Conservation (phyloP, 2,329 filamentous ascomycete species). For the Talaromyces sp. region DNA sequence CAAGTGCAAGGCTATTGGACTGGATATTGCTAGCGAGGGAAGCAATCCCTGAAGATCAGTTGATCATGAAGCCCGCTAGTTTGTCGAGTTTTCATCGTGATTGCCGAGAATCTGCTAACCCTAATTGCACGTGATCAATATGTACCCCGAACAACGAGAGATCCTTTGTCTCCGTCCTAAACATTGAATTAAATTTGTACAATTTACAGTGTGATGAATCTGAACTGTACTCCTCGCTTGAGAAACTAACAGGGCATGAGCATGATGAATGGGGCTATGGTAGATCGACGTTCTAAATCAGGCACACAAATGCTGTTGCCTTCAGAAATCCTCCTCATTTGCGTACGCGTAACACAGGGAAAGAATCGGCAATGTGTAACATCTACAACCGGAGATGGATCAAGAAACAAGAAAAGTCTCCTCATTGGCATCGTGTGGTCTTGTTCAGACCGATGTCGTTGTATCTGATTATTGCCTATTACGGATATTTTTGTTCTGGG, state of each 20-base stretch:
- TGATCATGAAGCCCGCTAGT: background rate
- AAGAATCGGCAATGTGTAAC: background rate
- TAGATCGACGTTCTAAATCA: background rate
- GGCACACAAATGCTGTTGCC: conserved; percentile 10
- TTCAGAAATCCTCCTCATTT: background rate
- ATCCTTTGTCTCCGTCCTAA: background rate
- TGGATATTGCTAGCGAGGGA: background rate
- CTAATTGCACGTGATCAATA: background rate
- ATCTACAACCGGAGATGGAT: background rate
- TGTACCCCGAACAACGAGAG: background rate
- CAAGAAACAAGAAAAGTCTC: background rate
- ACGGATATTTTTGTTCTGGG: background rate
- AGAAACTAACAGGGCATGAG: background rate
- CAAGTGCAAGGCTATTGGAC: background rate
- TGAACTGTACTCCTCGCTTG: background rate
- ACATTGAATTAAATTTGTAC: background rate
- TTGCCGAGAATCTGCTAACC: background rate
- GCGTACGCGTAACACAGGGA: background rate
- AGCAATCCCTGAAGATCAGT: background rate
- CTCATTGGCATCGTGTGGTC: background rate
- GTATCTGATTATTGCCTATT: background rate
- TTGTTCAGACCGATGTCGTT: background rate
- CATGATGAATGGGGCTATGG: background rate
- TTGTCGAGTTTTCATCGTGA: background rate
- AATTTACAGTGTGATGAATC: background rate